A percentile compares a stretch with the other conserved stretches of the same genome.
These are phyloP conservation scores for Boletus sp. DNA, from an alignment of 1,284 basidiomycete species.

Conservation along the genomic window DNA sequence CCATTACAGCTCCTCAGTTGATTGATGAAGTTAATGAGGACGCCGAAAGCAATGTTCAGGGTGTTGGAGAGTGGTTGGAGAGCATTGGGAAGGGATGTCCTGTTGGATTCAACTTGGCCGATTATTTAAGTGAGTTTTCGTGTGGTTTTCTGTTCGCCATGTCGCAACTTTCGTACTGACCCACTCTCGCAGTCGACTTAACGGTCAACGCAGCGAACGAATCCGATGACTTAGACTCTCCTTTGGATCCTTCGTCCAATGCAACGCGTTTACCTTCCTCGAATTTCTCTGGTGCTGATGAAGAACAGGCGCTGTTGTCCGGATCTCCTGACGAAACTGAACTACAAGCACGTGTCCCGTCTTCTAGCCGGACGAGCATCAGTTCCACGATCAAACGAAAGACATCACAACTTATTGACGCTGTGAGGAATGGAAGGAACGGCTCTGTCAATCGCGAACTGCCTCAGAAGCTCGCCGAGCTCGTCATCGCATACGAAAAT, in stretches of 20 bases:
- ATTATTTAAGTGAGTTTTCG: constrained; percentile 75
- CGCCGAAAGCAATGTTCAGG: constrained; percentile 60
- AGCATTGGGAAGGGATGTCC: constrained; percentile 83
- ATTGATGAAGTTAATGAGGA: constrained; percentile 49
- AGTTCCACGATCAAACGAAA: constrained; percentile 63
- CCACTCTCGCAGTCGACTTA: constrained; percentile 62
- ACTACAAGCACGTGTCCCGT: constrained; percentile 37
- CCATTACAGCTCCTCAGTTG: constrained; percentile 9
- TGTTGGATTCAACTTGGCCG: constrained; percentile 94
- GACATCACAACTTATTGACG: constrained; percentile 74
- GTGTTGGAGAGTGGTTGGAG: constrained; percentile 67
- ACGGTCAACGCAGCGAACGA: constrained; percentile 74
- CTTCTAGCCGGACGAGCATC: constrained; percentile 38
- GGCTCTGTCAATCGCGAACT: constrained; percentile 44
- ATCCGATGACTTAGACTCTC: constrained; percentile 36
- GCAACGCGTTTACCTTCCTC: constrained; percentile 32
- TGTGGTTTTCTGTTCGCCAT: background rate
- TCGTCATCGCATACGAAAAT: constrained; percentile 68
- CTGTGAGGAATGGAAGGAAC: constrained; percentile 47
- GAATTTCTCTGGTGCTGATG: constrained; percentile 49
- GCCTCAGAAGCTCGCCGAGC: constrained; percentile 60
- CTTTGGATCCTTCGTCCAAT: constrained; percentile 35
- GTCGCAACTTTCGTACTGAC: constrained; percentile 1
- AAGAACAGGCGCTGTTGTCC: constrained; percentile 50
- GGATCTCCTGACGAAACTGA: constrained; percentile 52